Evolutionary conservation across 129 eudicot species (phyloP).

Genomic region (Artemisia argyi): DNA sequence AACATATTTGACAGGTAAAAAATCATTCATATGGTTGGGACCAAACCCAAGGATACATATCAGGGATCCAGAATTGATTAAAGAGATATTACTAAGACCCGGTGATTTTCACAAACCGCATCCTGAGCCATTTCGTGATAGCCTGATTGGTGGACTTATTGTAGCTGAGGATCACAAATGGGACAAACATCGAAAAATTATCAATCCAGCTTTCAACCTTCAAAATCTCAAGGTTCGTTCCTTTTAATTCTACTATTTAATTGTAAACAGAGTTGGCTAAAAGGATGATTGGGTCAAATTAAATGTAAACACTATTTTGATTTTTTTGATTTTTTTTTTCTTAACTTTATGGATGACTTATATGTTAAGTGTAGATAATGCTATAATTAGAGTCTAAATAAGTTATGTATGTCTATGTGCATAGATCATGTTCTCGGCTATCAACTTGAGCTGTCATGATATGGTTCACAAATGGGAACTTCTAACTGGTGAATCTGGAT

Average conservation of each 20-base stretch:
- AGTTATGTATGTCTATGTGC: background rate
- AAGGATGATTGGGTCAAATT: background rate
- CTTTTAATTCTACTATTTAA: background rate
- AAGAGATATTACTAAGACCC: slow-evolving; percentile 54
- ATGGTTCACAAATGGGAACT: slow-evolving; percentile 51
- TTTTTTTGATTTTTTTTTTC: background rate
- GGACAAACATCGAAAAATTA: slow-evolving; percentile 51
- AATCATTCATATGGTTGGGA: slow-evolving; percentile 49
- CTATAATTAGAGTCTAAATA: too few species aligned
- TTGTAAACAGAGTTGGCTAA: background rate
- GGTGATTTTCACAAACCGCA: slow-evolving; percentile 49
- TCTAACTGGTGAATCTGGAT: slow-evolving; percentile 14
- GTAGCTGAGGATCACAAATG: slow-evolving; percentile 48
- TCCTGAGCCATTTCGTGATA: slow-evolving; percentile 39
- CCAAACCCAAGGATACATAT: slow-evolving; percentile 49
- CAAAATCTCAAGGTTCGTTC: slow-evolving; percentile 40
- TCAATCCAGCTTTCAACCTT: slow-evolving; percentile 50
- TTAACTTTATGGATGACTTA: background rate
- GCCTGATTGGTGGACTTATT: slow-evolving; percentile 39
- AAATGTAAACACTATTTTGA: background rate
- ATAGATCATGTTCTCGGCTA: slow-evolving; percentile 28
- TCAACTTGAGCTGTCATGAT: slow-evolving; percentile 36
- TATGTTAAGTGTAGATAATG: too few species aligned
- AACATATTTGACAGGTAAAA: slow-evolving; percentile 40
- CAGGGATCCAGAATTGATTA: slow-evolving; percentile 50